Evolutionary conservation across 768 basidiomycete species (phyloP), one percentile per base, ranked within the genome.

Genomic region (Chalciporus sphaerocephalus): DNA sequence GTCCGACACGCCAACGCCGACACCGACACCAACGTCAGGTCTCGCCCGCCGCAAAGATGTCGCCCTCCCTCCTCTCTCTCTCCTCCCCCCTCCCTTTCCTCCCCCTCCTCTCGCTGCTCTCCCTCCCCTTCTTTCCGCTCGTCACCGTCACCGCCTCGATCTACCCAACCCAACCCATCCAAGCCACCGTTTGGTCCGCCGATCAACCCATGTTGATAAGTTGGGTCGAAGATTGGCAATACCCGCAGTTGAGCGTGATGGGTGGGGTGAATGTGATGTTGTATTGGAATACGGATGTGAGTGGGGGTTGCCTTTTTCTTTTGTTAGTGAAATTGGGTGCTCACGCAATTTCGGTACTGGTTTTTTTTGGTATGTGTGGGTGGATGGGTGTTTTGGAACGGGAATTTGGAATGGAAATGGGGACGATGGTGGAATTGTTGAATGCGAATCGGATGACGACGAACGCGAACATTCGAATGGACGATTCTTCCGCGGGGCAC

Each of bases 101-200:
- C n/a, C n/a, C n/a, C n/a, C n/a, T n/a, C n/a, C n/a, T n/a, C n/a
- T n/a, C n/a, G n/a, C n/a, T n/a, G n/a, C n/a, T n/a, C n/a, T n/a
- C n/a, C n/a, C n/a, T n/a, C n/a, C n/a, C n/a, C n/a, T n/a, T n/a
- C n/a, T n/a, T n/a, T n/a, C n/a, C n/a, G n/a, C n/a, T n/a, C n/a
- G n/a, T n/a, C n/a, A n/a, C n/a, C n/a, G n/a, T n/a, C n/a, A 38
- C 50, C 12, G 73, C 68, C 21, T 69, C 69, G 6, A 57, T 83
- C 20, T 81, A 77, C 48, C 74, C 78, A 1, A 81, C 75, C 0
- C 57, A 69, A 13, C 82, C 81, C 4, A 48, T 74, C 13, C 62
- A 73, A 24, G 64, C 57, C 16, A 76, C 79, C 0, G 66, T 71
- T 3, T 73, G 73, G 49, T 55, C 58, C 23, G 68, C 75, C 27